Base-by-base conservation (phyloP, 2,329 filamentous ascomycete species). In the Colletotrichum destructivum region DNA sequence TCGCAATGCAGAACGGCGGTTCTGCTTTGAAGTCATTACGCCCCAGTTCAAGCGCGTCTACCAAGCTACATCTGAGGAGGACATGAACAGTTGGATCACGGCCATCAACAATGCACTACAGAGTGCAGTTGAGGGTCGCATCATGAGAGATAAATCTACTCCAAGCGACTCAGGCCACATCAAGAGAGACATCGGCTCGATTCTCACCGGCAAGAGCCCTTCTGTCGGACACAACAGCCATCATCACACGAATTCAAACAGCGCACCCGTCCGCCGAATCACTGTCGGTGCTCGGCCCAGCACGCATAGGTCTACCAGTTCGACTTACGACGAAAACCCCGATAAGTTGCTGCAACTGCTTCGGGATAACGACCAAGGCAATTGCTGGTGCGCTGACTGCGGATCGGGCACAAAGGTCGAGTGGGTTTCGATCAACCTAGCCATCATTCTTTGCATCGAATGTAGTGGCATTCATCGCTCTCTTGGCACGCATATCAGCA, bases 11-110 rank as follows among this genome's bases (percentile, higher is more conserved):
- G 97, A 99, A 77, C 90, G 96, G 35, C 91, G 96, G 6, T 99
- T 99, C 82, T 98, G 96, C 82, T 99, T 99, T 77, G 96, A 99
- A 82, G 94, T 99, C 62, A 98, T 99, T 71, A 99, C 96, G 0
- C 97, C 97, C 11, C 94, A 96, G 61, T 98, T 92, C 81, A 98
- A 97, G 77, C 91, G 96, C 66, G 95, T 98, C 18, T 99, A 98
- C 81, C 96, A 99, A 83, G 96, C 96, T 51, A 98, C 96, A 1
- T 98, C 96, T 0, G 96, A 98, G 82, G 96, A 99, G 49, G 96
- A 99, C 77, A 97, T 99, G 94, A 95, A 92, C 79, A 96, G 91
- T 76, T 99, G 96, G 96, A 99, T 99, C 76, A 88, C 90, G 26
- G 93, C 96, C 23, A 97, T 99, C 84, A 99, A 99, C 82, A 99